Conservation (phyloP, 495 filamentous ascomycete species). For the Chlorociboria aeruginascens region DNA sequence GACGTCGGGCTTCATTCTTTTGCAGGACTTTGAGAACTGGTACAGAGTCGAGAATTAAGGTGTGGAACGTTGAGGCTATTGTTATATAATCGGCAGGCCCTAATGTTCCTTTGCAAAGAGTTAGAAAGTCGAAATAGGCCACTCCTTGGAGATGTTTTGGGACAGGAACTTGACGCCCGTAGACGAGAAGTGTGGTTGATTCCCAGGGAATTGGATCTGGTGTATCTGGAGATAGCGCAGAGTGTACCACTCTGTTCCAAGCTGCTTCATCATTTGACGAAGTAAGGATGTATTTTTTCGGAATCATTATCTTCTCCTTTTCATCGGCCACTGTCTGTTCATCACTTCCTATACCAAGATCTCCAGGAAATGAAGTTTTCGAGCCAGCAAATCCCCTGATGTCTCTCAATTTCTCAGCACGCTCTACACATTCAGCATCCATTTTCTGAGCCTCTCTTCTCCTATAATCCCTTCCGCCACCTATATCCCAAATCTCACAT, state of each 20-base stretch:
- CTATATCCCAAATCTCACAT: slow-evolving; percentile 65
- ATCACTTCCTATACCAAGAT: neutral
- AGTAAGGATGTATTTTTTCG: slow-evolving; percentile 9
- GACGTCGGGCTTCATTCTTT: slow-evolving; percentile 60
- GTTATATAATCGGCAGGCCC: slow-evolving; percentile 66
- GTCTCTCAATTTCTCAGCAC: slow-evolving; percentile 5
- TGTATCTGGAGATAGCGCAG: slow-evolving; percentile 6
- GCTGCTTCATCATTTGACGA: slow-evolving; percentile 1
- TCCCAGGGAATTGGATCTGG: slow-evolving; percentile 29
- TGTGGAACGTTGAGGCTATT: slow-evolving; percentile 56
- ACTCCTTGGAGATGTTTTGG: slow-evolving; percentile 35
- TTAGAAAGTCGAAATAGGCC: slow-evolving; percentile 43
- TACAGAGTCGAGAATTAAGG: slow-evolving; percentile 48
- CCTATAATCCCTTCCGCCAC: slow-evolving; percentile 53
- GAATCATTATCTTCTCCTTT: neutral
- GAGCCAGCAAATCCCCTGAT: neutral
- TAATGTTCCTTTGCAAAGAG: slow-evolving; percentile 42
- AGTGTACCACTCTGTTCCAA: slow-evolving; percentile 6
- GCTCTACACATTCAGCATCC: slow-evolving; percentile 4
- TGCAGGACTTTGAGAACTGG: slow-evolving; percentile 42
- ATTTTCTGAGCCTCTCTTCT: slow-evolving; percentile 29
- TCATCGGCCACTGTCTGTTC: neutral
- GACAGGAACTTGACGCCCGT: slow-evolving; percentile 43
- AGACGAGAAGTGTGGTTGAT: slow-evolving; percentile 38
- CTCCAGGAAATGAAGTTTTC: neutral